phyloP scores from a whole-genome alignment of 2,329 filamentous ascomycete genomes.

The Elsinoe necatrix region DNA sequence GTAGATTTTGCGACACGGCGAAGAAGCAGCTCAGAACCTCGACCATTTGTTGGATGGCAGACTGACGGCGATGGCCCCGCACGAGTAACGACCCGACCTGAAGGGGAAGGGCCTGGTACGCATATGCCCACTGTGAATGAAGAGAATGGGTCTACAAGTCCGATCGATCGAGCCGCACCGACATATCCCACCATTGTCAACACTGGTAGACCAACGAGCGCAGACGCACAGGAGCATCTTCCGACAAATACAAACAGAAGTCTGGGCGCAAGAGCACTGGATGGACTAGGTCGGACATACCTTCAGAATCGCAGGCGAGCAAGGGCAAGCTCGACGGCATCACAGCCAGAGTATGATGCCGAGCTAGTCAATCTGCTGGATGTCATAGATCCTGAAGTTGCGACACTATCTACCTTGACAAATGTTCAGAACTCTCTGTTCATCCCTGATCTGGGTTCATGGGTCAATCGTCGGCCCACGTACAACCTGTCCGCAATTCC shows the following conservation, averaged over 20 bases:
- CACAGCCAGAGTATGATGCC: slow-evolving; percentile 46
- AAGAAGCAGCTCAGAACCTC: slow-evolving; percentile 10
- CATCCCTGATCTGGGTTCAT: slow-evolving; percentile 67
- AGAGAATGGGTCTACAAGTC: neutral
- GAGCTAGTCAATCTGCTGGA: slow-evolving; percentile 60
- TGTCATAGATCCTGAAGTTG: slow-evolving; percentile 75
- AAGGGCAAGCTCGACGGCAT: neutral
- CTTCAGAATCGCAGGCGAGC: slow-evolving; percentile 3
- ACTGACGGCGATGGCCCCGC: neutral
- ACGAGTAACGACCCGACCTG: neutral
- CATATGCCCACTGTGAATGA: slow-evolving; percentile 10
- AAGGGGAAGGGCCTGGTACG: neutral
- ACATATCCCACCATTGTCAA: neutral
- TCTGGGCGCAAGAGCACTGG: slow-evolving; percentile 10
- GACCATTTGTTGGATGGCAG: neutral
- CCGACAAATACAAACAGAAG: neutral
- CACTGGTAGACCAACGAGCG: neutral
- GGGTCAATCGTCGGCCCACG: slow-evolving; percentile 68
- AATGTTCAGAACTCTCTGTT: slow-evolving; percentile 89
- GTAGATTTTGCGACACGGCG: slow-evolving; percentile 10
- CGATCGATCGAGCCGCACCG: neutral
- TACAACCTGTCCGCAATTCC: slow-evolving; percentile 58
- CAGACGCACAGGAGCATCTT: neutral
- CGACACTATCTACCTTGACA: slow-evolving; percentile 72
- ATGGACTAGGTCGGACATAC: slow-evolving; percentile 5